Evolutionary conservation across 2,329 filamentous ascomycete genomes (phyloP), one percentile per base, ranked within the genome.

Genomic region (Apiospora hydei): DNA sequence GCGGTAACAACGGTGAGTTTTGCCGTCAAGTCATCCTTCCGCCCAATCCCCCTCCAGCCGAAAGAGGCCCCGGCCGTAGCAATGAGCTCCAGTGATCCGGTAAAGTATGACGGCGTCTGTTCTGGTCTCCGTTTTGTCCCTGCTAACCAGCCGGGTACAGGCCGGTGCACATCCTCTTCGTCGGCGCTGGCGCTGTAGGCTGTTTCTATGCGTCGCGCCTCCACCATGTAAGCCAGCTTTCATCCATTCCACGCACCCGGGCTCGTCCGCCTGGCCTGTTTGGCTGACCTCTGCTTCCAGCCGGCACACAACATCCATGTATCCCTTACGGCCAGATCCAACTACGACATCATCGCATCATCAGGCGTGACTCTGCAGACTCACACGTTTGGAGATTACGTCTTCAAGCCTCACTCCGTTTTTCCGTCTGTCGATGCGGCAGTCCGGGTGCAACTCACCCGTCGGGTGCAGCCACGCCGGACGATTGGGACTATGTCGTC

Each of bases 241-340:
- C 57, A 30, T 18, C 41, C 41, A 68, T 3, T 10, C 41, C 41
- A 68, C 7, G n/a, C 76, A 24, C 51, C 38, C 18, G 46, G 21
- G 24, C 57, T 26, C 38, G 34, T 26, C 21, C 38, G 34, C 11
- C 21, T 46, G n/a, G 8, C 30, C 18, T 51, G 7, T 57, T 41
- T 41, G 18, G 24, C 18, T 41, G n/a, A 64, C 38, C 2, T 57
- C 21, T 44, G 24, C 24, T 21, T 24, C 72, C 26, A 88, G 87
- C 86, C 87, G 11, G 77, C 79, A 18, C 80, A 84, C 71, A 86
- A 88, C 71, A 83, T 91, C 53, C 84, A 88, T 72, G 89, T 93
- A 69, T 94, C 92, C 6, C 88, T 93, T 64, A 90, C 93, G 70
- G 93, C 92, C 74, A 89, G 93, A 68, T 94, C 92, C 53, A 94